Evolutionary conservation across 805 yeast genomes (phyloP), one percentile per base, ranked within the genome.

Genomic region (Scheffersomyces amazonensis): DNA sequence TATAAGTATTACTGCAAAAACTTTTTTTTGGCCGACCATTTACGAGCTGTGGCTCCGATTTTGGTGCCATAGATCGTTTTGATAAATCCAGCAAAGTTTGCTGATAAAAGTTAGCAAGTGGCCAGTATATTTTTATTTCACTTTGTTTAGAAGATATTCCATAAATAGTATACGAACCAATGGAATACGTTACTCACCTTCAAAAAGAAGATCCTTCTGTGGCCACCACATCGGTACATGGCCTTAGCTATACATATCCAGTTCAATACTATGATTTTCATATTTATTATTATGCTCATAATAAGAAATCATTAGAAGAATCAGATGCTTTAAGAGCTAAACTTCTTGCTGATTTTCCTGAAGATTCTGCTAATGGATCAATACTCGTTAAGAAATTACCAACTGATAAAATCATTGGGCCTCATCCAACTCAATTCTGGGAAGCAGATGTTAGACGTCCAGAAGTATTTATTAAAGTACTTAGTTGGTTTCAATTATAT

Each of bases 251-350:
- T 37, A 41, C 48, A 2, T 37, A 45, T 31, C 64, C 65, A 4
- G 50, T 60, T 17, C 48, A 58, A 38, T 60, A 53, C 41, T 60
- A 58, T 41, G 66, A 60, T 36, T 60, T 60, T 42, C 66, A 60
- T 41, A 52, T 60, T 8, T 60, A 60, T 46, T 60, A 58, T 43
- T 50, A 45, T 30, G 60, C 56, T 10, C 49, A 43, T 30, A 47
- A 47, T 16, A 24, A 32, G n/a, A 24, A 31, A 15, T 49, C 56
- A 7, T 30, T 32, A 3, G 24, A 29, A n/a, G 65, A 60, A 35
- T 49, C 64, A 12, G 41, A 46, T 32, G 32, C 16, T 3, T 48
- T 60, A 10, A 34, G 54, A 17, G 46, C 47, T 17, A 48, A 42
- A 37, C 45, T 60, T 10, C 36, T 60, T 16, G 35, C 31, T 10